These are phyloP conservation scores for Clavispora vitiphila DNA, from an alignment of 805 yeast species.

Conservation along the genomic window DNA sequence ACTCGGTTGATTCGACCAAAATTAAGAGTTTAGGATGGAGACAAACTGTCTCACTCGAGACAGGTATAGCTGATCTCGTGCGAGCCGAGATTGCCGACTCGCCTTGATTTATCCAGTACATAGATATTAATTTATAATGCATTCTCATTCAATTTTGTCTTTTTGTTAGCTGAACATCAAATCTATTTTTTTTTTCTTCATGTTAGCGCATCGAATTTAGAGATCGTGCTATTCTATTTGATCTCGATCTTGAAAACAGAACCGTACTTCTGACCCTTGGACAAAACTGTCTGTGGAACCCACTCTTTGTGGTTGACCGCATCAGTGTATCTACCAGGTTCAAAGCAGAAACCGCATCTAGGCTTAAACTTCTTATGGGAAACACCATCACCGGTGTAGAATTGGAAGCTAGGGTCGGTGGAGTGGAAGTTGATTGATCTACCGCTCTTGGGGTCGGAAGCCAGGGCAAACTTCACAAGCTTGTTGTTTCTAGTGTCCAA, in stretches of 20 bases:
- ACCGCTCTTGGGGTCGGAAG: conserved; percentile 41
- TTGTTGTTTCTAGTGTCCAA: conserved; percentile 45
- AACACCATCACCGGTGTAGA: conserved; percentile 57
- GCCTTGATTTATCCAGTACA: too few relatives aligned
- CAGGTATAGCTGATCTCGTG: conserved; percentile 19
- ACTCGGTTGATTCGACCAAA: conserved; percentile 20
- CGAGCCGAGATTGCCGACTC: not conserved
- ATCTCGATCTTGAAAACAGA: conserved; percentile 32
- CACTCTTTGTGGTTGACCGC: conserved; percentile 47
- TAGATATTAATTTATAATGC: too few relatives aligned
- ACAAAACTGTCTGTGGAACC: conserved; percentile 42
- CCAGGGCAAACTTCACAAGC: conserved; percentile 36
- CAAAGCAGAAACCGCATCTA: conserved; percentile 57
- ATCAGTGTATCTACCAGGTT: conserved; percentile 55
- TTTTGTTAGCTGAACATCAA: not conserved
- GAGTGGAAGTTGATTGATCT: conserved; percentile 40
- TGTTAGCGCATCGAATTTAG: too few relatives aligned
- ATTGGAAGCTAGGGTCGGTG: conserved; percentile 65
- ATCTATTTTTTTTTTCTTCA: not conserved
- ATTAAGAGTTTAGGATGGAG: conserved; percentile 29
- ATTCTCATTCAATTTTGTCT: too few relatives aligned
- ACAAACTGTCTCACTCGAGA: conserved; percentile 15
- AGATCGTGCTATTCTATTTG: not conserved
- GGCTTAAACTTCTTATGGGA: conserved; percentile 31
- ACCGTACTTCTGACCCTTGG: conserved; percentile 51